Evolutionary conservation across 495 filamentous ascomycete genomes (phyloP).

Genomic region (Neurospora hispaniola): DNA sequence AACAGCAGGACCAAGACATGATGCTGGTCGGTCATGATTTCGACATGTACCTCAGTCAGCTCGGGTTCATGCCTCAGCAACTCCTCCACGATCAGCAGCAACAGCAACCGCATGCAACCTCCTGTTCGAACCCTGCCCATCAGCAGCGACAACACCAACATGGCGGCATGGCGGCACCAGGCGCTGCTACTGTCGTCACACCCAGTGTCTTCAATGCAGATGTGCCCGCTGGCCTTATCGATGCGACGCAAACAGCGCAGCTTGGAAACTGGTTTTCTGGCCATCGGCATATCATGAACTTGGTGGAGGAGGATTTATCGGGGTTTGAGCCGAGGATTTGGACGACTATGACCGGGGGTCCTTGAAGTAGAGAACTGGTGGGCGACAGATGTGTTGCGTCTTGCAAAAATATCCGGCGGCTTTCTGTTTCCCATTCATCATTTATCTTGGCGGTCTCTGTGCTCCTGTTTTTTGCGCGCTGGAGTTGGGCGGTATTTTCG

Average conservation of each 20-base stretch:
- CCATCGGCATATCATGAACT: constrained; percentile 52
- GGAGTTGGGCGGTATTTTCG: background rate
- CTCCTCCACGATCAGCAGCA: constrained; percentile 1
- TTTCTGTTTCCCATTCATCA: background rate
- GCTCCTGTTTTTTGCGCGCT: background rate
- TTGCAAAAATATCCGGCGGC: background rate
- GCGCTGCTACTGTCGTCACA: background rate
- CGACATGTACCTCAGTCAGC: constrained; percentile 51
- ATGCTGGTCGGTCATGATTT: constrained; percentile 48
- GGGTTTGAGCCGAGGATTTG: constrained; percentile 32
- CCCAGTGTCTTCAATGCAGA: background rate
- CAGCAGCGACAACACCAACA: background rate
- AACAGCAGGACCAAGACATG: constrained; percentile 34
- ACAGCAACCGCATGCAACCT: background rate
- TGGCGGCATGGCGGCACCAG: background rate
- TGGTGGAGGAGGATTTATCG: constrained; percentile 50
- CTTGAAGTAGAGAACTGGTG: background rate
- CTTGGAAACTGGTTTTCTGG: constrained; percentile 60
- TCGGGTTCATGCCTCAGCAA: constrained; percentile 47
- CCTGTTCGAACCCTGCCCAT: background rate
- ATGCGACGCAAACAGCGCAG: constrained; percentile 30
- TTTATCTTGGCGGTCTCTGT: background rate
- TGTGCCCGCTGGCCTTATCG: constrained; percentile 2
- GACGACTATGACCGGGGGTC: constrained; percentile 8
- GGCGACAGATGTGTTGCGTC: background rate